Evolutionary conservation across 116 monocot genomes (phyloP).

Genomic region (Papilionanthe hybrid): DNA sequence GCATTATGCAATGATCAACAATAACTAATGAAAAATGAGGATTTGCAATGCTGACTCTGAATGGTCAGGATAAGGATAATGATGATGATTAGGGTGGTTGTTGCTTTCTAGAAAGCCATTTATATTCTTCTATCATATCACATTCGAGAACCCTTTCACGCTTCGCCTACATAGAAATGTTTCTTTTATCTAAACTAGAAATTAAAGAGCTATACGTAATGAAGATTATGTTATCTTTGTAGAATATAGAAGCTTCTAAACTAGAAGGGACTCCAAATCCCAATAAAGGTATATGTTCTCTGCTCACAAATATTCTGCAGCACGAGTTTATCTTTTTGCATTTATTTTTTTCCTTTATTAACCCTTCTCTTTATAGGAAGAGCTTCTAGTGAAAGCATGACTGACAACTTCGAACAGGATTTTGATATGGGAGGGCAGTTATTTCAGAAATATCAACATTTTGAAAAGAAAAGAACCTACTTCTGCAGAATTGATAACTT

Average conservation of each 20-base stretch:
- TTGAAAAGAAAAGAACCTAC: conserved; percentile 2
- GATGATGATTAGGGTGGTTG: neutral
- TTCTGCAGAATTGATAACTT: conserved; percentile 6
- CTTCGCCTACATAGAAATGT: too few species aligned
- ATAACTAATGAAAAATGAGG: neutral
- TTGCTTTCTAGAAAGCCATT: neutral
- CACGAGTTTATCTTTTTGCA: neutral
- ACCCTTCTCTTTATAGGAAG: neutral
- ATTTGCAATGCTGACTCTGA: neutral
- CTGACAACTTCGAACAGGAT: neutral
- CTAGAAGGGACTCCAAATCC: neutral
- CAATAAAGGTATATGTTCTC: neutral
- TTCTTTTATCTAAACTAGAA: neutral
- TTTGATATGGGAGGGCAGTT: conserved; percentile 6
- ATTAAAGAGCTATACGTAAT: neutral
- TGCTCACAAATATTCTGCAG: neutral
- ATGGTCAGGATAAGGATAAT: neutral
- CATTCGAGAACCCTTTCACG: too few species aligned
- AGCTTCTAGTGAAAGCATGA: conserved; percentile 7
- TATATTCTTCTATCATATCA: neutral
- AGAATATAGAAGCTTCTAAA: neutral
- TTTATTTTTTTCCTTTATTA: neutral
- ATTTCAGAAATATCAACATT: neutral
- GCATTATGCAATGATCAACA: neutral
- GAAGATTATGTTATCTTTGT: conserved; percentile 1